Percentiles rank a stretch among this genome's conserved stretches.
phyloP scores from a whole-genome alignment of 495 filamentous ascomycete species.

The Trichoderma virens region DNA sequence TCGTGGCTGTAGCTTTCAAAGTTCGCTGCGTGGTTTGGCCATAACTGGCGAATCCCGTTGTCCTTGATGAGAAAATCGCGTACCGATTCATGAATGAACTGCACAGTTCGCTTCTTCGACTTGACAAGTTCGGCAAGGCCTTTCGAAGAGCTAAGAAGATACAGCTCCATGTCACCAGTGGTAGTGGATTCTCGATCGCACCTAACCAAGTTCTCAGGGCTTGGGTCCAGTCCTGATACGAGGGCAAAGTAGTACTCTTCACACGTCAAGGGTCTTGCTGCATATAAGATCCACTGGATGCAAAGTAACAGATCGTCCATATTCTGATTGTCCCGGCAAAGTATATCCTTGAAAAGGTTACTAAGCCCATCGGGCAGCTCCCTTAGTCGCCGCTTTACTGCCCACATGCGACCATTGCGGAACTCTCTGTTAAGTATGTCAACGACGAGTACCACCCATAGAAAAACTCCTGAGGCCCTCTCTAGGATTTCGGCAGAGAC shows the following conservation, averaged over 20 bases:
- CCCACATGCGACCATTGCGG: slow-evolving; percentile 18
- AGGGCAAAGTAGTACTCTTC: slow-evolving; percentile 30
- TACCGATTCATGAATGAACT: slow-evolving; percentile 47
- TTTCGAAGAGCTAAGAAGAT: slow-evolving; percentile 33
- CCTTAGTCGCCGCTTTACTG: slow-evolving; percentile 16
- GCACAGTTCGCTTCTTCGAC: slow-evolving; percentile 22
- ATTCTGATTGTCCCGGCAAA: slow-evolving; percentile 22
- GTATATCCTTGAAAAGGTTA: slow-evolving; percentile 30
- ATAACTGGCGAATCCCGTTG: slow-evolving; percentile 21
- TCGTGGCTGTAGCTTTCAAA: neutral
- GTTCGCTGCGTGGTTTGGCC: slow-evolving; percentile 12
- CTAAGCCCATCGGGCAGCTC: slow-evolving; percentile 27
- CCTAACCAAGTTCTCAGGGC: neutral
- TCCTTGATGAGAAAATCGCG: slow-evolving; percentile 37
- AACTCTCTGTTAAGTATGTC: slow-evolving; percentile 31
- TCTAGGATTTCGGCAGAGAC: slow-evolving; percentile 20
- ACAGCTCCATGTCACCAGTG: slow-evolving; percentile 14
- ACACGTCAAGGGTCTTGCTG: slow-evolving; percentile 23
- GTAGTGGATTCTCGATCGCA: neutral
- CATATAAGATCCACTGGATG: slow-evolving; percentile 32
- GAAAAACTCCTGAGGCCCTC: slow-evolving; percentile 33
- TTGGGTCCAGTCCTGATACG: slow-evolving; percentile 9
- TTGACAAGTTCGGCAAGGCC: slow-evolving; percentile 15
- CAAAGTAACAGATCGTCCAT: slow-evolving; percentile 22
- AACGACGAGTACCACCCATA: slow-evolving; percentile 34